These are phyloP conservation scores for Backusella mclennaniae DNA, from an alignment of 192 early-diverging fungal genomes.

Conservation along the genomic window DNA sequence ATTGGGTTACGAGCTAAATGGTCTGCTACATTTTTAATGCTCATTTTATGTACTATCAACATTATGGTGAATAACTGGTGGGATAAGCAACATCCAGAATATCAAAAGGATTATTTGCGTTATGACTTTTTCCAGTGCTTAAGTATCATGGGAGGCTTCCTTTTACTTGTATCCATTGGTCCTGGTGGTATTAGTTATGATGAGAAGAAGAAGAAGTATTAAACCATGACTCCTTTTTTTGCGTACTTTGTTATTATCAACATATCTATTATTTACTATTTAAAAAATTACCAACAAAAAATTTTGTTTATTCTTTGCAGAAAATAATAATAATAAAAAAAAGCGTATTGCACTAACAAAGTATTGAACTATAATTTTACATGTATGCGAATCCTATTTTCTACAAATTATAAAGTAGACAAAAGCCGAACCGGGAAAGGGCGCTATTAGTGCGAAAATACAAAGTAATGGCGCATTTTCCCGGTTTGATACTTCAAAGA, in stretches of 20 bases:
- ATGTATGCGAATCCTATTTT: no score
- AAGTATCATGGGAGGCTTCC: conserved; percentile 94
- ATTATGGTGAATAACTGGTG: conserved; percentile 96
- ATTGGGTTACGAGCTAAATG: conserved; percentile 97
- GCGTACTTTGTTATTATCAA: background rate
- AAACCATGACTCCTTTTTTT: conserved; percentile 19
- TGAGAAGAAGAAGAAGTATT: conserved; percentile 96
- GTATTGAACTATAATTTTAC: no score
- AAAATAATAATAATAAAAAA: background rate
- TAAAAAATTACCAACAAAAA: background rate
- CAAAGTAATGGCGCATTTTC: background rate
- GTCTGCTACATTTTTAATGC: conserved; percentile 88
- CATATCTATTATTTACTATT: background rate
- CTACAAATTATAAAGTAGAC: no score
- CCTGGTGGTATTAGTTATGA: conserved; percentile 90
- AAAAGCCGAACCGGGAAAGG: background rate
- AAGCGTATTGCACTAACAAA: background rate
- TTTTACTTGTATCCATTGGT: conserved; percentile 88
- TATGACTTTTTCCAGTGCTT: conserved; percentile 99
- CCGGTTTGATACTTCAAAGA: background rate
- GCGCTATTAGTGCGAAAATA: background rate
- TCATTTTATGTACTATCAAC: conserved; percentile 85
- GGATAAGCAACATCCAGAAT: conserved; percentile 78
- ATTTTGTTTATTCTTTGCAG: background rate
- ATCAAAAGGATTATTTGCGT: conserved; percentile 89